These are phyloP conservation scores for Brassica nigra DNA, from an alignment of 345 rosid species.

Conservation along the genomic window DNA sequence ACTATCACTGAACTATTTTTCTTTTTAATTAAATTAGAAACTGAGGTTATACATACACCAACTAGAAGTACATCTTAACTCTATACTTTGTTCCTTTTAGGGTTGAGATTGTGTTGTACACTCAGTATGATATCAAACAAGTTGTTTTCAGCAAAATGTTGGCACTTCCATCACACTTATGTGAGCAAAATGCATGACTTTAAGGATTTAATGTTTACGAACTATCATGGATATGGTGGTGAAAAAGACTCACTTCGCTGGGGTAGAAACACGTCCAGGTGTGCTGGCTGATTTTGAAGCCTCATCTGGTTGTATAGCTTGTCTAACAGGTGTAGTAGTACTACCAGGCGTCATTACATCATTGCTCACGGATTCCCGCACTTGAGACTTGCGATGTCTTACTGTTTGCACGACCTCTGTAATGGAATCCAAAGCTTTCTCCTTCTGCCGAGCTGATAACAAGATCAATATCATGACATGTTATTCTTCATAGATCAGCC, in stretches of 20 bases:
- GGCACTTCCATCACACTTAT: slow-evolving; percentile 8
- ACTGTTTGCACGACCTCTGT: slow-evolving; percentile 88
- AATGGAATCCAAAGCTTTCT: slow-evolving; percentile 73
- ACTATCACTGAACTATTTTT: neutral
- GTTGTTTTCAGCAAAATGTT: slow-evolving; percentile 19
- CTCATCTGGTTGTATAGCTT: slow-evolving; percentile 46
- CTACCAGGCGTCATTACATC: slow-evolving; percentile 28
- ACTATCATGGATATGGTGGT: neutral
- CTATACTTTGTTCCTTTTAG: neutral
- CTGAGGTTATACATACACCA: neutral
- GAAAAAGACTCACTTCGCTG: slow-evolving; percentile 52
- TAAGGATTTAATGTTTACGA: neutral
- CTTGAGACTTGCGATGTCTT: slow-evolving; percentile 59
- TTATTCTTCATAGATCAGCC: neutral
- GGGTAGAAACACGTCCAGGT: slow-evolving; percentile 59
- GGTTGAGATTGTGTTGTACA: slow-evolving; percentile 8
- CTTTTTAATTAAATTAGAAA: neutral
- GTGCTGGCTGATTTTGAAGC: slow-evolving; percentile 51
- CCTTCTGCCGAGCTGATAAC: slow-evolving; percentile 84
- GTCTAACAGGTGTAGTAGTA: slow-evolving; percentile 46
- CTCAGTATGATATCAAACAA: slow-evolving; percentile 5
- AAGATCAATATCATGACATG: slow-evolving; percentile 25
- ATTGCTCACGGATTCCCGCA: slow-evolving; percentile 40
- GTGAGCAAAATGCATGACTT: slow-evolving; percentile 13
- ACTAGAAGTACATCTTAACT: slow-evolving; percentile 13